Evolutionary conservation across 305 asterid genomes (phyloP), one percentile per base, ranked within the genome.

Genomic region (Plantago coronopus): DNA sequence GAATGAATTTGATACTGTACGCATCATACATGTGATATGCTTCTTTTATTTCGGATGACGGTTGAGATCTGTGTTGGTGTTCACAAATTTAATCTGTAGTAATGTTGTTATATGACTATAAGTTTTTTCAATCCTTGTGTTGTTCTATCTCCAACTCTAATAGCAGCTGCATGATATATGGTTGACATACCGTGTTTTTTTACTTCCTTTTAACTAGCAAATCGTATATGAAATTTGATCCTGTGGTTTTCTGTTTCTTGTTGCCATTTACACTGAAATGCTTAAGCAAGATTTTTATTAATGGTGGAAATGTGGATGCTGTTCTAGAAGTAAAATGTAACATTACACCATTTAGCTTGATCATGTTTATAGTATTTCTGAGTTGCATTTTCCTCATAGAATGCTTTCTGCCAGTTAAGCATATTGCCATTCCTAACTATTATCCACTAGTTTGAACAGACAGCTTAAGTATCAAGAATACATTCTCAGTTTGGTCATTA

Each of bases 361-460:
- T 29, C 54, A 22, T 15, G 49, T 55, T 29, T 34, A 10, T 38
- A 54, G 51, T 57, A 40, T 22, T 7, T 43, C 62, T 55, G 43
- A 23, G 16, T 51, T 13, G 22, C 13, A 53, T 25, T 15, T 29
- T 22, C 20, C 37, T 53, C 57, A 23, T 53, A 4, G n/a, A 53
- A 53, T 23, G 38, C 40, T 60, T 38, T 55, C 54, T 48, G 23
- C 47, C 50, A 48, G 55, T 61, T 51, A 19, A 18, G 51, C 27
- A 9, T n/a, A 25, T 3, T 56, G 20, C 54, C 45, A 54, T 56
- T 54, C 43, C 40, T 57, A 25, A 23, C 17, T 48, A 38, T 46
- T 46, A 17, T 16, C 50, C 50, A 54, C 68, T 46, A 42, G 47
- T 57, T 37, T 53, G 27, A 47, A 21, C 63, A 22, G 6, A 50